Evolutionary conservation across 225 moss, liverwort and hornwort genomes (phyloP).

Genomic region (Thuidium tamariscinum): DNA sequence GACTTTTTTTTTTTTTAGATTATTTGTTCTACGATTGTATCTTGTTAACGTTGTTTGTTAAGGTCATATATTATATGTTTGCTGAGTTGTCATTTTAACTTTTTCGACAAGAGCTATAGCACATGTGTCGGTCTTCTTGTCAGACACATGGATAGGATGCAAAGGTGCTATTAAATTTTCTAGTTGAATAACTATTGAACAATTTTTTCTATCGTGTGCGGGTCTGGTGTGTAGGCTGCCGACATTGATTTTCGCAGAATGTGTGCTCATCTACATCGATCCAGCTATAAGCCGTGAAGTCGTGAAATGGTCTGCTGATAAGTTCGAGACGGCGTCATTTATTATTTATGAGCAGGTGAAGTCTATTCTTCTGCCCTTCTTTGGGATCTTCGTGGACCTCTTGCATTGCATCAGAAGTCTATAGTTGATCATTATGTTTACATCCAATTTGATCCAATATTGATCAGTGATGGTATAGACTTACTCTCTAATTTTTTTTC

Average conservation of each 20-base stretch:
- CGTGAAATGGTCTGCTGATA: conserved; percentile 80
- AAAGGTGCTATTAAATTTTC: neutral
- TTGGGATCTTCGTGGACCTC: neutral
- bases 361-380: neutral
- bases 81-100: neutral
- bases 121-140: neutral
- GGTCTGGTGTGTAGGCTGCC: conserved; percentile 43
- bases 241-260: conserved; percentile 80
- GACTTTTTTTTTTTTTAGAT: neutral
- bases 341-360: conserved; percentile 88
- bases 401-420: neutral
- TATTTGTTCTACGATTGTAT: neutral
- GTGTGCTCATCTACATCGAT: conserved; percentile 90
- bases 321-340: conserved; percentile 56
- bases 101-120: too few relatives aligned
- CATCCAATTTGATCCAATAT: neutral
- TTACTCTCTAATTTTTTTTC: neutral
- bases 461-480: neutral
- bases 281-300: conserved; percentile 67
- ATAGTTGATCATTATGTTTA: neutral
- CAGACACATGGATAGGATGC: neutral
- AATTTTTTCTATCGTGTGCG: neutral
- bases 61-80: neutral
- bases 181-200: neutral
- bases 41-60: neutral